Evolutionary conservation across 768 basidiomycete genomes (phyloP), one percentile per base, ranked within the genome.

Genomic region (Boletus bicolor): DNA sequence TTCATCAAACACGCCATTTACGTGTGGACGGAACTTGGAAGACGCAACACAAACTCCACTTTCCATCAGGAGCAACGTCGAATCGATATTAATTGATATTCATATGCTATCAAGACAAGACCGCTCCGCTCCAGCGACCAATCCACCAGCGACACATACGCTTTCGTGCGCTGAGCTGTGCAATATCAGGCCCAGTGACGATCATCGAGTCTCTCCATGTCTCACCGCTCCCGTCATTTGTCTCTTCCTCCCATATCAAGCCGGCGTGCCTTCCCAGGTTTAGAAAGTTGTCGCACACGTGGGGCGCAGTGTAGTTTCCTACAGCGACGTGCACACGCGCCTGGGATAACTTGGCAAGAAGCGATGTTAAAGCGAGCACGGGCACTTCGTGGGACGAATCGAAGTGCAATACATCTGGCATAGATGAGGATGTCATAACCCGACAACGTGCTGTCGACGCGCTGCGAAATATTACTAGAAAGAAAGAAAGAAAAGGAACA

Each of bases 371-470:
- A 7, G 86, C 85, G 5, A 68, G 57, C 26, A 89, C 65, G 37
- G 89, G 76, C 21, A 68, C 77, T 53, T 74, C 77, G 66, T 89
- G 88, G 42, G 82, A 85, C 51, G 63, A 61, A 64, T 82, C 75
- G 65, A 89, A 88, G 68, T 89, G 85, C 26, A 91, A 76, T 11
- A 91, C 75, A 71, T 91, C 87, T 3, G 86, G 89, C 45, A 87
- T 76, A 24, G 54, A 91, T 79, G 48, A 89, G 73, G 17, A 80
- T 61, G 60, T 88, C 85, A 66, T 78, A 89, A 0, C 74, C 74
- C 43, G 42, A 15, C 50, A 68, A 53, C 66, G 50, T 52, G 51
- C 35, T 7, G 30, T 59, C 57, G 57, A 37, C 35, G 45, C 28
- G 26, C 10, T 54, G 50, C 51, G 58, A 46, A 28, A 64, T 36